Evolutionary conservation across 2,329 filamentous ascomycete genomes (phyloP), one percentile per base, ranked within the genome.

Genomic region (Colletotrichum lini): DNA sequence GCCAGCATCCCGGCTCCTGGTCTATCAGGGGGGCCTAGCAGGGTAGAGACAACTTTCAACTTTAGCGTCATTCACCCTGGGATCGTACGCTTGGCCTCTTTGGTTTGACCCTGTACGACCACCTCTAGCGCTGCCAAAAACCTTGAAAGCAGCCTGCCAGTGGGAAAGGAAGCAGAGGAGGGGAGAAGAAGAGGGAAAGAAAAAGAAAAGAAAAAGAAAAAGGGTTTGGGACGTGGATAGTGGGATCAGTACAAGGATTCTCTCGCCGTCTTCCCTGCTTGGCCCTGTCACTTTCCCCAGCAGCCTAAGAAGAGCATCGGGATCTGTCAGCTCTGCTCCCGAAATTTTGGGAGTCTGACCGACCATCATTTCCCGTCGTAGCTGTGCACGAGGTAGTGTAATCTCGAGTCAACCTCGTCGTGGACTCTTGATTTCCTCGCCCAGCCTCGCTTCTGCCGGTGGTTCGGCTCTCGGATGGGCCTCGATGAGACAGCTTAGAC

Each of bases 191-290:
- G 30, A 35, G 8, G 7, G 8, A 35, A 35, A 10, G 8, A 9
- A 35, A 9, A 9, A 35, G 30, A 9, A 16, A 30, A 60, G 35
- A 26, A 26, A 26, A 26, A 26, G 26, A 26, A 53, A 61, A 38
- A 67, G 49, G 56, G 23, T 56, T 54, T 21, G 56, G 63, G 40
- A 54, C 47, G 56, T 63, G 35, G 47, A 35, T 40, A 38, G 40
- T 53, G 57, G 45, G 57, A 58, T 59, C 52, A 53, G n/a, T 63
- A 23, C 68, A 71, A 59, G 68, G 68, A 63, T 71, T 45, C 38
- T 62, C 44, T 38, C 44, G n/a, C 42, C 12, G 35, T 35, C 56
- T 67, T 58, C 59, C 67, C 53, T 67, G 45, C 59, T 61, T 35
- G 13, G 18, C 13, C 30, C 23, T 60, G 58, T 61, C 38, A 21